Evolutionary conservation across 331 rosid species (phyloP), one percentile per base, ranked within the genome.

Genomic region (Saraca asoca): DNA sequence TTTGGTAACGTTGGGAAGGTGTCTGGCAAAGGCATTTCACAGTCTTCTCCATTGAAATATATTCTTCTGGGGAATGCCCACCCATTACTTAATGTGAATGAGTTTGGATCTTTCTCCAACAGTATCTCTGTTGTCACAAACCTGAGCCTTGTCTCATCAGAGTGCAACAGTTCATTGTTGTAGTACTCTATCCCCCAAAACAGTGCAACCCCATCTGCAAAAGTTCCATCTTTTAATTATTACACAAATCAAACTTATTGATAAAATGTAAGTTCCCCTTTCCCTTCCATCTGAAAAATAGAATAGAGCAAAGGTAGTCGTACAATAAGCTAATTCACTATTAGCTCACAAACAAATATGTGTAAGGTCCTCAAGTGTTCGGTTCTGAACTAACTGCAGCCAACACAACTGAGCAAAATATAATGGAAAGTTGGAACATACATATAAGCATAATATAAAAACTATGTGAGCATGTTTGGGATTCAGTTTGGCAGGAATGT

Each of bases 1-100:
- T 85, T 86, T 70, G 96, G 96, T 48, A 88, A 69, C 69, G 55
- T 65, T 39, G 96, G 96, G 50, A 79, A 91, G 12, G 55, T 71
- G 70, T 86, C 85, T 6, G 96, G 95, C 15, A 68, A 74, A 35
- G 95, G 83, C 96, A 91, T 88, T 55, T 78, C 71, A 51, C 96
- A 88, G 53, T 70, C 45, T 20, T 88, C 97, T 0, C 96, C 96
- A 31, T 88, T 83, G 87, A 88, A 88, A 52, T 91, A 91, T 64
- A 88, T 51, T 69, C 90, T 83, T 71, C 87, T 70, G 0, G 95
- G 97, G 14, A 91, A 75, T 7, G 77, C 82, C 97, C 97, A 85
- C 60, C 95, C 91, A 8, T 89, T 83, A 19, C 79, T 73, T 12
- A 92, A 54, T 45, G 95, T 89, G 75, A 92, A 92, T 1, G 80